A percentile compares a stretch with the other conserved stretches of the same genome.
Evolutionary conservation across 225 moss, liverwort and hornwort genomes (phyloP).

Genomic region (Pseudisothecium myosuroides): DNA sequence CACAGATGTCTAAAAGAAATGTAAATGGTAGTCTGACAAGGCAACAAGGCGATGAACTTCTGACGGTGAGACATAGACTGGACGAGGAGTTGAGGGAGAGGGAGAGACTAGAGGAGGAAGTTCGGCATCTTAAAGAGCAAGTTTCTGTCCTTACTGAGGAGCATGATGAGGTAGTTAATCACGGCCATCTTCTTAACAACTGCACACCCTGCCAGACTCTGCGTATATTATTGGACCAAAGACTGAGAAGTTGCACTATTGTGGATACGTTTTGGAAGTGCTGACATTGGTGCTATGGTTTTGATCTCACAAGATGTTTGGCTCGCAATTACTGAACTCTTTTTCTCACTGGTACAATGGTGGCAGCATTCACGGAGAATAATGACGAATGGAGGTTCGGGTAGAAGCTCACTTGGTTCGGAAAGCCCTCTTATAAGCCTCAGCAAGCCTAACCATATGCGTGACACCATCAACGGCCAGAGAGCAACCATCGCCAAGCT

Average conservation of each 20-base stretch:
- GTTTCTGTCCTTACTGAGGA: constrained; percentile 56
- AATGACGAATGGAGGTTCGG: constrained; percentile 57
- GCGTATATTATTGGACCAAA: not conserved
- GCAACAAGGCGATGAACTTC: constrained; percentile 50
- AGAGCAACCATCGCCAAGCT: constrained; percentile 95
- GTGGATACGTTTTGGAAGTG: not conserved
- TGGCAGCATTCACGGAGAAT: constrained; percentile 54
- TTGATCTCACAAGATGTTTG: not conserved
- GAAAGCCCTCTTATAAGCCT: constrained; percentile 67
- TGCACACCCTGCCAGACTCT: not conserved
- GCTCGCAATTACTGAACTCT: not conserved
- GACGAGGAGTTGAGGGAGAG: constrained; percentile 44
- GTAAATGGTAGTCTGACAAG: constrained; percentile 26
- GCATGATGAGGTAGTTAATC: constrained; percentile 44
- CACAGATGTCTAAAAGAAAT: constrained; percentile 15
- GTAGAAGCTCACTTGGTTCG: constrained; percentile 65
- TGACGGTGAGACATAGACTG: constrained; percentile 35
- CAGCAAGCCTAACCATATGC: constrained; percentile 58
- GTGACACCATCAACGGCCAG: constrained; percentile 93
- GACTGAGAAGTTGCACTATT: not conserved
- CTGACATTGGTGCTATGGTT: not conserved
- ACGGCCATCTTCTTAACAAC: not conserved
- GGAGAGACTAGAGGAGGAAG: constrained; percentile 43
- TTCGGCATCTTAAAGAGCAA: constrained; percentile 65
- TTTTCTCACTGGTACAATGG: not conserved